These are phyloP conservation scores for Kodamaea kakaduensis DNA, from an alignment of 805 yeast species.

Conservation along the genomic window DNA sequence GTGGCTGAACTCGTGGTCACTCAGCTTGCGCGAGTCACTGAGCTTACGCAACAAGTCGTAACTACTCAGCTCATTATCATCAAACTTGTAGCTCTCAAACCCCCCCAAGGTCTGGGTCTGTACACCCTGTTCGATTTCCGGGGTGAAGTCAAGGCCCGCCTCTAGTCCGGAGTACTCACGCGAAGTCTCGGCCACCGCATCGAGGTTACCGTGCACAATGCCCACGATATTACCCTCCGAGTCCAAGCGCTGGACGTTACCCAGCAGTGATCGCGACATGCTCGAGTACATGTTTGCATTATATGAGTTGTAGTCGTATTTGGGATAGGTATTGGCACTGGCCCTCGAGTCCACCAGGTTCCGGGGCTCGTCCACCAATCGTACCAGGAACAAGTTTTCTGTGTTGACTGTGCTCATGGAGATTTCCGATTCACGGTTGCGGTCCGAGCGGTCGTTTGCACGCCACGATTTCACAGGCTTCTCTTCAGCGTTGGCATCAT, in stretches of 20 bases:
- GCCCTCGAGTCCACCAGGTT: conserved; percentile 23
- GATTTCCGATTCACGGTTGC: conserved; percentile 64
- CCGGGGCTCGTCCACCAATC: conserved; percentile 59
- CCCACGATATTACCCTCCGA: conserved; percentile 43
- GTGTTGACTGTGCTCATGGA: conserved; percentile 85
- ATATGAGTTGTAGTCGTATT: too few relatives aligned
- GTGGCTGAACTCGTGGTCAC: conserved; percentile 14
- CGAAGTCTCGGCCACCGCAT: conserved; percentile 27
- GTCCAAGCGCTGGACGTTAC: conserved; percentile 46
- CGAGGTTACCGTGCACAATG: conserved; percentile 18
- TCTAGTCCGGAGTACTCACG: conserved; percentile 17
- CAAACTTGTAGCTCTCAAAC: conserved; percentile 8
- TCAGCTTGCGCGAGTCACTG: conserved; percentile 15
- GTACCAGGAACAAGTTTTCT: conserved; percentile 73
- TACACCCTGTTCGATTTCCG: conserved; percentile 3
- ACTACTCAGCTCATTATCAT: conserved; percentile 14
- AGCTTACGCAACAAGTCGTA: conserved; percentile 19
- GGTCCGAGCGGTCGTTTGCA: conserved; percentile 33
- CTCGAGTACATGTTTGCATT: conserved; percentile 22
- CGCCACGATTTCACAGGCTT: conserved; percentile 42
- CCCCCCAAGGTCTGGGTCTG: conserved; percentile 4
- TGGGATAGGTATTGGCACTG: conserved; percentile 22
- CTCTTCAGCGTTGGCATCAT: conserved; percentile 36
- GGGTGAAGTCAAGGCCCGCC: too few relatives aligned
- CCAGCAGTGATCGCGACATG: conserved; percentile 26